These are phyloP conservation scores for Hemisphaericaspora nanyangensis DNA, from an alignment of 805 yeast species.

Conservation along the genomic window DNA sequence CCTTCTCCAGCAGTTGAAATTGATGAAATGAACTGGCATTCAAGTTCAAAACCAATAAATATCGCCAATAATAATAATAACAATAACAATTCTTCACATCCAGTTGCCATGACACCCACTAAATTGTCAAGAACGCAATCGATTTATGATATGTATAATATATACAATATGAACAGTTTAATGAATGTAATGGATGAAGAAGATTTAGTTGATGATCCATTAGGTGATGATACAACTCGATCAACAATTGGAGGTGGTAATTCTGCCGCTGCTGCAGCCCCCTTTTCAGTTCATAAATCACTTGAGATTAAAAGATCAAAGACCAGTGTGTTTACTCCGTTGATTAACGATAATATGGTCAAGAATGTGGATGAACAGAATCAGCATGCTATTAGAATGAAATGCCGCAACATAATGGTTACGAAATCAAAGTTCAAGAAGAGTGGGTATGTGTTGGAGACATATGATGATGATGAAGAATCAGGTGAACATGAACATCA, in stretches of 20 bases:
- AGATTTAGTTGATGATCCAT: background rate
- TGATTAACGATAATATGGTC: constrained; percentile 13
- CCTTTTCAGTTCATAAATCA: constrained; percentile 1
- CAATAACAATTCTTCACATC: constrained; percentile 1
- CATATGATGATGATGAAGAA: constrained; percentile 8
- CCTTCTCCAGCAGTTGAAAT: constrained; percentile 35
- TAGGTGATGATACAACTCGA: background rate
- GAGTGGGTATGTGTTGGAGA: constrained; percentile 1
- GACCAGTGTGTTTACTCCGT: constrained; percentile 21
- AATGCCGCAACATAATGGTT: constrained; percentile 23
- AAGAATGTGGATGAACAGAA: constrained; percentile 20
- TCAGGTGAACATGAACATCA: background rate
- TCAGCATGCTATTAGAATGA: constrained; percentile 14
- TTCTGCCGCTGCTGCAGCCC: background rate
- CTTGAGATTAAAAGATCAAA: constrained; percentile 17
- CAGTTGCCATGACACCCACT: constrained; percentile 11
- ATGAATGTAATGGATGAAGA: constrained; percentile 7
- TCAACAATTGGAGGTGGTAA: background rate
- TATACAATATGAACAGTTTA: constrained; percentile 8
- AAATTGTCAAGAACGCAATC: constrained; percentile 33
- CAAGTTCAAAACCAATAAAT: constrained; percentile 14
- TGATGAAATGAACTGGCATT: constrained; percentile 26
- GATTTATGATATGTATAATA: constrained; percentile 27
- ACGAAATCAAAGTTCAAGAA: constrained; percentile 1
- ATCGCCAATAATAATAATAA: background rate